Conservation (phyloP, 1,284 basidiomycete genomes). For the Pterulicium gracile region DNA sequence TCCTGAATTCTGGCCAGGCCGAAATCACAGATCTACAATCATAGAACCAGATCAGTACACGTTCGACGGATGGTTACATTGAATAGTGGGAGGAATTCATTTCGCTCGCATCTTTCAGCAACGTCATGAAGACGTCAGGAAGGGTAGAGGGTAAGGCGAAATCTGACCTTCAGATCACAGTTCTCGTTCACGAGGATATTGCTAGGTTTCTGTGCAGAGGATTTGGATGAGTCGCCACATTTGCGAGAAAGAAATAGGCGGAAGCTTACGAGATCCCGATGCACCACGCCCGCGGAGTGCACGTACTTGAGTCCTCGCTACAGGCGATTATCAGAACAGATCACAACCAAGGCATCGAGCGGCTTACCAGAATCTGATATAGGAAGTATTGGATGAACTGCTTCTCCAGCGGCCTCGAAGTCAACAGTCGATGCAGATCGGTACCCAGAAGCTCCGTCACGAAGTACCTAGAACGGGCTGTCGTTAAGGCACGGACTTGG, state of each 20-base stretch:
- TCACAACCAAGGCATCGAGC: neutral
- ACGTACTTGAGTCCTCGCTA: constrained; percentile 98
- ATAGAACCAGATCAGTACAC: constrained; percentile 22
- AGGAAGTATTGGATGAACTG: constrained; percentile 99
- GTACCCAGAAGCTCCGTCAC: constrained; percentile 99
- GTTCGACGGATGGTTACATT: too few species aligned
- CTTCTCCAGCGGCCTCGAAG: constrained; percentile 94
- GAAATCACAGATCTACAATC: constrained; percentile 88
- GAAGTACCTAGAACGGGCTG: constrained; percentile 63
- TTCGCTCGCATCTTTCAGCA: too few species aligned
- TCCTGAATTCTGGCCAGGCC: constrained; percentile 94
- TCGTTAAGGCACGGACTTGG: constrained; percentile 7
- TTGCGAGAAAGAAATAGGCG: constrained; percentile 4
- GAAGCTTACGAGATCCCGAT: constrained; percentile 77
- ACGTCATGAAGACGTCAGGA: neutral
- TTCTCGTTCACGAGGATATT: constrained; percentile 99
- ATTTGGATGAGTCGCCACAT: too few species aligned
- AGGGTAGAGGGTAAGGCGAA: neutral
- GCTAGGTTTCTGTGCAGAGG: constrained; percentile 74
- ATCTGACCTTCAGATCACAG: constrained; percentile 81
- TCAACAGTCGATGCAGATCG: constrained; percentile 94
- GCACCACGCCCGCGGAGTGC: constrained; percentile 97
- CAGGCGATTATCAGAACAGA: constrained; percentile 4
- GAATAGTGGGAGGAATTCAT: too few species aligned
- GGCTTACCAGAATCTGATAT: constrained; percentile 91